Conservation (phyloP, 1,284 basidiomycete species). For the Afroboletus lepidellus region DNA sequence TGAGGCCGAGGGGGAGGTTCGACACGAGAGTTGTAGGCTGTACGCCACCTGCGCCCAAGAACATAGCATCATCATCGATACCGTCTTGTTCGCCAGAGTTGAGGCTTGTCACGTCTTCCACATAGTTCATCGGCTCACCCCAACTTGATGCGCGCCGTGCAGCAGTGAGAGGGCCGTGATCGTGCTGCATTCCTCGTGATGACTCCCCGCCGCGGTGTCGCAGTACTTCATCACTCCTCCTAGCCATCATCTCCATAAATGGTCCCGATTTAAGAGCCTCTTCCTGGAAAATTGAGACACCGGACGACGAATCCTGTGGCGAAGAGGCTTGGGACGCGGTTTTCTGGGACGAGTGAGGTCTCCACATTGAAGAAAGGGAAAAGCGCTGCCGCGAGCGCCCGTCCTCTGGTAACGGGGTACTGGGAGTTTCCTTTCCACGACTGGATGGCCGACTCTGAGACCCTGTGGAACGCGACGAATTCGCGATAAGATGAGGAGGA, state of each 20-base stretch:
- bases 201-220: slow-evolving; percentile 26
- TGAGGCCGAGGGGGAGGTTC: slow-evolving; percentile 36
- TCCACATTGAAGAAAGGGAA: slow-evolving; percentile 31
- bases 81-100: slow-evolving; percentile 49
- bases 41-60: slow-evolving; percentile 54
- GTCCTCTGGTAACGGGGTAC: slow-evolving; percentile 20
- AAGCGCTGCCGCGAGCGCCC: slow-evolving; percentile 29
- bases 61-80: slow-evolving; percentile 44
- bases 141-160: slow-evolving; percentile 64
- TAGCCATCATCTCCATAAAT: slow-evolving; percentile 25
- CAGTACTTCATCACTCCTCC: slow-evolving; percentile 37
- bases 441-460: slow-evolving; percentile 29
- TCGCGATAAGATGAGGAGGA: slow-evolving; percentile 8
- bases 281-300: slow-evolving; percentile 25
- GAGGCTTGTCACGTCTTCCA: slow-evolving; percentile 53
- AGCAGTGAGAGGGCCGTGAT: slow-evolving; percentile 34
- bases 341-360: slow-evolving; percentile 19
- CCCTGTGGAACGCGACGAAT: slow-evolving; percentile 18
- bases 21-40: slow-evolving; percentile 42
- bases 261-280: slow-evolving; percentile 17
- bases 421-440: slow-evolving; percentile 21
- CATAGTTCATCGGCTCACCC: slow-evolving; percentile 46
- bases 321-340: slow-evolving; percentile 29
- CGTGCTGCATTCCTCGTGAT: slow-evolving; percentile 28
- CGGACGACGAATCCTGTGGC: slow-evolving; percentile 31